Evolutionary conservation across 1,284 basidiomycete species (phyloP).

Genomic region (Apiotrichum mycotoxinovorans): DNA sequence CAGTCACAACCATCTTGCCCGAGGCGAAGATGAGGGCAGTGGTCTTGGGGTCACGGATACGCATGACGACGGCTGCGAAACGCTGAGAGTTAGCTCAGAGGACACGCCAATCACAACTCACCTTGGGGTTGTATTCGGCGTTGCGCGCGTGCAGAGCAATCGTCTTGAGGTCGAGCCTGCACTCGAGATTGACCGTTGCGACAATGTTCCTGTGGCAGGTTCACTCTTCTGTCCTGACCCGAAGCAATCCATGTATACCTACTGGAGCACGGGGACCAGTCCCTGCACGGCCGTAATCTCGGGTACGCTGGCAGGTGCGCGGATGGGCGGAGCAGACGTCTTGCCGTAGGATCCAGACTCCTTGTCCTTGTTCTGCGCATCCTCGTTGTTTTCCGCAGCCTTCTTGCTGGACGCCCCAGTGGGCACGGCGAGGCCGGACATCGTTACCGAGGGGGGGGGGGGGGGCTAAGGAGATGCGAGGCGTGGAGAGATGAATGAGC

Average conservation of each 20-base stretch:
- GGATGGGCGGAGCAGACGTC: constrained; percentile 15
- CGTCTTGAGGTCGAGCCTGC: constrained; percentile 94
- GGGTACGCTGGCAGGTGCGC: constrained; percentile 39
- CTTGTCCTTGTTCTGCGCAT: constrained; percentile 1
- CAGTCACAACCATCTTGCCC: constrained; percentile 99
- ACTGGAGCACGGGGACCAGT: constrained; percentile 87
- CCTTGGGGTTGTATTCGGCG: constrained; percentile 99
- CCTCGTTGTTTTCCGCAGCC: neutral
- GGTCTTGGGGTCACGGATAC: constrained; percentile 99
- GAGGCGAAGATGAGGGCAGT: constrained; percentile 99
- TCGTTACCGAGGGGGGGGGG: constrained; percentile 6
- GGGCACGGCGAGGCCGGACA: constrained; percentile 31
- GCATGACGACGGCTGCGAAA: constrained; percentile 99
- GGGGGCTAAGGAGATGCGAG: neutral
- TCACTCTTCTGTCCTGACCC: neutral
- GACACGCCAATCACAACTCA: constrained; percentile 53
- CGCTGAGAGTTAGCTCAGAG: constrained; percentile 71
- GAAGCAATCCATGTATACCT: constrained; percentile 35
- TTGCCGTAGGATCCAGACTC: constrained; percentile 20
- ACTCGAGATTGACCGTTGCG: constrained; percentile 97
- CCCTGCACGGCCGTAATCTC: constrained; percentile 90
- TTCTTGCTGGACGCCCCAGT: neutral
- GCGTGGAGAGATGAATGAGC: neutral
- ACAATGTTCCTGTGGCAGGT: constrained; percentile 74
- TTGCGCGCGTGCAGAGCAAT: constrained; percentile 97